Evolutionary conservation across 371 early-diverging fungal genomes (phyloP).

Genomic region (Mucor ambiguus): DNA sequence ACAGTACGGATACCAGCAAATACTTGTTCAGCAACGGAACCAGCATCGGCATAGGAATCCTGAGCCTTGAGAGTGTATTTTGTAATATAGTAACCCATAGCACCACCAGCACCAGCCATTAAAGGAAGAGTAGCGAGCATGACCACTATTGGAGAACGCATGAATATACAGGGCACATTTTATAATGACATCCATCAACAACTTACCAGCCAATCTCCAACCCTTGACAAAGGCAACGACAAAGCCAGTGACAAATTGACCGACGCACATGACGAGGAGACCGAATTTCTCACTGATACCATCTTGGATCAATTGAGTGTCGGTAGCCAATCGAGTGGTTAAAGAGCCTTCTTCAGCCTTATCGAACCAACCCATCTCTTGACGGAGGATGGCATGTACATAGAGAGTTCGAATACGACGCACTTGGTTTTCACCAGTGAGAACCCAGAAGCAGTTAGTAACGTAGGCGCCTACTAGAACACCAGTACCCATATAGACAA

Average conservation of each 20-base stretch:
- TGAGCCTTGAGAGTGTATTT: constrained; percentile 44
- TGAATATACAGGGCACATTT: neutral
- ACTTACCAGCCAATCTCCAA: constrained; percentile 71
- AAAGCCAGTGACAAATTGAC: constrained; percentile 86
- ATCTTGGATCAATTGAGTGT: constrained; percentile 82
- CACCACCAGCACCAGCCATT: constrained; percentile 48
- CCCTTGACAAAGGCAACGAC: constrained; percentile 85
- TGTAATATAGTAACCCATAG: constrained; percentile 75
- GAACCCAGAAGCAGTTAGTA: constrained; percentile 44
- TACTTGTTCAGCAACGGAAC: constrained; percentile 64
- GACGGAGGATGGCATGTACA: constrained; percentile 80
- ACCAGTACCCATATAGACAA: constrained; percentile 53
- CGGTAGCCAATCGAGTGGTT: constrained; percentile 77
- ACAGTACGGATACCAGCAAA: constrained; percentile 89
- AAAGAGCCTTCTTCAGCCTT: constrained; percentile 66
- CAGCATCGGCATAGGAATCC: constrained; percentile 49
- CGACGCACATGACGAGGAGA: constrained; percentile 62
- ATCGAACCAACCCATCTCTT: constrained; percentile 95
- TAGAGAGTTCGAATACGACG: constrained; percentile 54
- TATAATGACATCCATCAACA: neutral
- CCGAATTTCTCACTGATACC: constrained; percentile 90
- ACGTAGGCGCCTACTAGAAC: constrained; percentile 39
- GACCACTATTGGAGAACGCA: constrained; percentile 41
- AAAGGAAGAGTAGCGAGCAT: constrained; percentile 74
- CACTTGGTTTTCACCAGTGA: constrained; percentile 43